These are phyloP conservation scores for Yarrowia galli DNA, from an alignment of 1,139 yeast species.

Conservation along the genomic window DNA sequence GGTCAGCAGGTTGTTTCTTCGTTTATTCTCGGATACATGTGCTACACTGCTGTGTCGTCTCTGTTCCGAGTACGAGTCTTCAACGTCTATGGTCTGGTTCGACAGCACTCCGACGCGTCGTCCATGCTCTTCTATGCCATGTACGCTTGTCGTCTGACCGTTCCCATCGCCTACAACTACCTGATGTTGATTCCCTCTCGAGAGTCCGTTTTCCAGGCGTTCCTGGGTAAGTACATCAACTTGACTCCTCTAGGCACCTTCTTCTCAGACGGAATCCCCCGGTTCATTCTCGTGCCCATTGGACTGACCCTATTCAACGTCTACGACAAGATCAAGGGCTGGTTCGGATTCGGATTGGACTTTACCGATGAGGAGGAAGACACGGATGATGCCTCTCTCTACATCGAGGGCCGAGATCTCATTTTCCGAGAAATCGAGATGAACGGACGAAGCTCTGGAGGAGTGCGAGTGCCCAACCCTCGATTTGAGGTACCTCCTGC, in stretches of 20 bases:
- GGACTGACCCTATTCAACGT: slow-evolving; percentile 67
- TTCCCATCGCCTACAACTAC: slow-evolving; percentile 82
- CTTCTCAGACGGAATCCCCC: slow-evolving; percentile 76
- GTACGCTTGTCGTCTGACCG: slow-evolving; percentile 80
- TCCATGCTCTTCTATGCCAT: slow-evolving; percentile 79
- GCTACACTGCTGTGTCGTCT: slow-evolving; percentile 67
- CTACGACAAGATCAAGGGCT: slow-evolving; percentile 68
- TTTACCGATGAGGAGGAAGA: slow-evolving; percentile 60
- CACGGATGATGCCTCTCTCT: slow-evolving; percentile 24
- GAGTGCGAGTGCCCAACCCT: slow-evolving; percentile 15
- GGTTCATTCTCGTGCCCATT: slow-evolving; percentile 74
- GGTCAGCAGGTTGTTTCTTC: slow-evolving; percentile 54
- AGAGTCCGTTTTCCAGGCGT: slow-evolving; percentile 56
- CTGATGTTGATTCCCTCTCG: slow-evolving; percentile 65
- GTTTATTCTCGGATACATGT: slow-evolving; percentile 68
- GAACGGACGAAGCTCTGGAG: slow-evolving; percentile 32
- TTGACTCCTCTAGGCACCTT: slow-evolving; percentile 76
- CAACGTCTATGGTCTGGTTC: slow-evolving; percentile 77
- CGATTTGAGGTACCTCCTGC: slow-evolving; percentile 27
- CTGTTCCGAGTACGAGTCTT: slow-evolving; percentile 73
- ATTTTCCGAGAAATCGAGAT: slow-evolving; percentile 44
- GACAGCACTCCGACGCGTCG: slow-evolving; percentile 71
- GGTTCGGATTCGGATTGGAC: slow-evolving; percentile 61
- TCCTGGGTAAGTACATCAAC: slow-evolving; percentile 78
- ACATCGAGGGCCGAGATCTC: slow-evolving; percentile 52